Conservation (phyloP, 2,329 filamentous ascomycete genomes). For the Coniochaeta sp. region DNA sequence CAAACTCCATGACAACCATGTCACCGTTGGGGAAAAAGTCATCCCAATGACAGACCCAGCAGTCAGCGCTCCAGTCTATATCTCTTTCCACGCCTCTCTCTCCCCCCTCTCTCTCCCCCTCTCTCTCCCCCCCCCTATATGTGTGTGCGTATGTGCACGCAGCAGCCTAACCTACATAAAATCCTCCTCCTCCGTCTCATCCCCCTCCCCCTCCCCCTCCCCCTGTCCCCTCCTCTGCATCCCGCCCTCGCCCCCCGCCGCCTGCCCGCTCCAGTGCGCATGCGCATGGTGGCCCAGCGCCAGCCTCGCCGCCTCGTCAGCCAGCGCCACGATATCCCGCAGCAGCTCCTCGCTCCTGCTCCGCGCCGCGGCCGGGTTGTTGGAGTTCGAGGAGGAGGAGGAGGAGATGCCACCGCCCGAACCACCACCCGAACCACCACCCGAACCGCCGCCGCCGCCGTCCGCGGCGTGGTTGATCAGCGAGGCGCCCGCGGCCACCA, state of each 20-base stretch:
- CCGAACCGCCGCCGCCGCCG: constrained; percentile 2
- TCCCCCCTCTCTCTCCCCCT: neutral
- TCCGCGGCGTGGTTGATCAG: neutral
- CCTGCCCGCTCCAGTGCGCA: neutral
- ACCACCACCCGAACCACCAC: neutral
- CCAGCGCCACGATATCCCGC: constrained; percentile 29
- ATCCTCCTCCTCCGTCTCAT: constrained; percentile 29
- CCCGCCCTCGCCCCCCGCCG: neutral
- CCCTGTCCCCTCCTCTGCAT: neutral
- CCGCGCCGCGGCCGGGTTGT: constrained; percentile 10
- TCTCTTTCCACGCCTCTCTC: neutral
- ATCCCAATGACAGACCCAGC: too few species aligned
- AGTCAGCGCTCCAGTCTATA: neutral
- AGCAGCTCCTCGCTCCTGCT: constrained; percentile 26
- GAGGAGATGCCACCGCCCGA: neutral
- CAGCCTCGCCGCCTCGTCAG: constrained; percentile 33
- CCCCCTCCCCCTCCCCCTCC: constrained; percentile 1
- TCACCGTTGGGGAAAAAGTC: too few species aligned
- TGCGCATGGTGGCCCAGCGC: constrained; percentile 22
- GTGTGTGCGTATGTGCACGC: too few species aligned
- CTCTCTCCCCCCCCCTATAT: too few species aligned
- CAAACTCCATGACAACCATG: too few species aligned
- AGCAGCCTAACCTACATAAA: constrained; percentile 37
- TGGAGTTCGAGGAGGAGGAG: too few species aligned
- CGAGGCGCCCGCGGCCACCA: constrained; percentile 3